These are phyloP conservation scores for Pseudocercospora eumusae DNA, from an alignment of 2,329 filamentous ascomycete genomes.

Conservation along the genomic window DNA sequence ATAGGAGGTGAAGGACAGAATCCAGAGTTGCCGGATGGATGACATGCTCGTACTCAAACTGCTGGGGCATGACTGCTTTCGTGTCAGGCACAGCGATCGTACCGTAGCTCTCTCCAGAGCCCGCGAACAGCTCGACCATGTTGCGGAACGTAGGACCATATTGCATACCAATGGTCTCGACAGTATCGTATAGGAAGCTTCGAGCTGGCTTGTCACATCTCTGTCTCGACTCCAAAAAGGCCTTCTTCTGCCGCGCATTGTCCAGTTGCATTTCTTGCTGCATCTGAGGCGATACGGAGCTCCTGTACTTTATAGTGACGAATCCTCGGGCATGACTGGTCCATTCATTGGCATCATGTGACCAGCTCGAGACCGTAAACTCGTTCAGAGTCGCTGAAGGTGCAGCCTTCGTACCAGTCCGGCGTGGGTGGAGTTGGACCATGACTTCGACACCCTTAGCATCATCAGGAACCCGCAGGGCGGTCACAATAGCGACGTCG, in stretches of 20 bases:
- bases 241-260: not conserved
- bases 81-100: constrained; percentile 40
- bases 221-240: not conserved
- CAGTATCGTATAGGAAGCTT: constrained; percentile 14
- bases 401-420: constrained; percentile 4
- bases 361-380: constrained; percentile 15
- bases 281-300: not conserved
- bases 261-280: not conserved
- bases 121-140: constrained; percentile 13
- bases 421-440: constrained; percentile 11
- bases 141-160: constrained; percentile 26
- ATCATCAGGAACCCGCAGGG: constrained; percentile 13
- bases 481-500: constrained; percentile 18
- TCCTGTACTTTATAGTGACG: constrained; percentile 13
- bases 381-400: constrained; percentile 7
- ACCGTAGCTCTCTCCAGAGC: constrained; percentile 8
- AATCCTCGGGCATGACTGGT: constrained; percentile 8
- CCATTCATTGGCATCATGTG: constrained; percentile 13
- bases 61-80: constrained; percentile 54
- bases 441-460: constrained; percentile 16
- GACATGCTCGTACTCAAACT: constrained; percentile 57
- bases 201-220: constrained; percentile 4
- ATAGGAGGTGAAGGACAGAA: constrained; percentile 52
- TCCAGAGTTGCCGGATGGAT: constrained; percentile 63
- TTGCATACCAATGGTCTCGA: constrained; percentile 21